A percentile compares a stretch with the other conserved stretches of the same genome.
These are phyloP conservation scores for Coemansia sp. DNA, from an alignment of 371 early-diverging fungal genomes.

Conservation along the genomic window DNA sequence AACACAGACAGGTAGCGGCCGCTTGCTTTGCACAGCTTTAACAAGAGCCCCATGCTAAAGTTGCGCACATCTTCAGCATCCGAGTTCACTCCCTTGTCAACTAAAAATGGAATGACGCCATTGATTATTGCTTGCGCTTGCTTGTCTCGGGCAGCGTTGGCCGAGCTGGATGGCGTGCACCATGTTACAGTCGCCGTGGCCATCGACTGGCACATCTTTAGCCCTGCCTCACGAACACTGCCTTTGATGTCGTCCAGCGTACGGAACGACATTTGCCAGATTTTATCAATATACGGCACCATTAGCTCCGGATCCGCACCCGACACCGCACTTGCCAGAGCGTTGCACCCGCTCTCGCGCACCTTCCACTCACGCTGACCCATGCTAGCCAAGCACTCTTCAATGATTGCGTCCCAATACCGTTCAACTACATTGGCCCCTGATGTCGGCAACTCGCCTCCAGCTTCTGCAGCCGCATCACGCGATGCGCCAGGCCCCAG, in stretches of 20 bases:
- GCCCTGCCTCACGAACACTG: conserved; percentile 82
- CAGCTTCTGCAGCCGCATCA: neutral
- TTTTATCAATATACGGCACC: conserved; percentile 68
- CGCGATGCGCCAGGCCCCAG: conserved; percentile 14
- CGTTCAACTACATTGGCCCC: conserved; percentile 70
- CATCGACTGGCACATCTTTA: conserved; percentile 73
- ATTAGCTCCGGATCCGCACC: conserved; percentile 78
- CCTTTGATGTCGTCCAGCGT: conserved; percentile 93
- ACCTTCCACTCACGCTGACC: conserved; percentile 85
- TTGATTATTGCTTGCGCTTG: conserved; percentile 57
- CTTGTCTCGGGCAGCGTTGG: conserved; percentile 60
- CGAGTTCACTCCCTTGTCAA: conserved; percentile 78
- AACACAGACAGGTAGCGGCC: conserved; percentile 71
- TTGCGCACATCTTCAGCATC: conserved; percentile 85
- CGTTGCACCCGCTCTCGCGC: conserved; percentile 65
- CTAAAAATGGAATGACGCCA: conserved; percentile 82
- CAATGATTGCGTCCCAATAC: conserved; percentile 77
- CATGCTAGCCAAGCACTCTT: conserved; percentile 71
- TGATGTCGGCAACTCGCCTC: conserved; percentile 6
- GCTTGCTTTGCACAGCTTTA: conserved; percentile 78
- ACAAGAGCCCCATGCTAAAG: conserved; percentile 77
- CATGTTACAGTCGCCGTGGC: conserved; percentile 79
- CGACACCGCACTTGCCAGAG: conserved; percentile 57
- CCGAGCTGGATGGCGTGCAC: conserved; percentile 72
- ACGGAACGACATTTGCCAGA: conserved; percentile 89